Base-by-base conservation (phyloP, 371 early-diverging fungal species). In the Paraphysoderma sedebokerense region DNA sequence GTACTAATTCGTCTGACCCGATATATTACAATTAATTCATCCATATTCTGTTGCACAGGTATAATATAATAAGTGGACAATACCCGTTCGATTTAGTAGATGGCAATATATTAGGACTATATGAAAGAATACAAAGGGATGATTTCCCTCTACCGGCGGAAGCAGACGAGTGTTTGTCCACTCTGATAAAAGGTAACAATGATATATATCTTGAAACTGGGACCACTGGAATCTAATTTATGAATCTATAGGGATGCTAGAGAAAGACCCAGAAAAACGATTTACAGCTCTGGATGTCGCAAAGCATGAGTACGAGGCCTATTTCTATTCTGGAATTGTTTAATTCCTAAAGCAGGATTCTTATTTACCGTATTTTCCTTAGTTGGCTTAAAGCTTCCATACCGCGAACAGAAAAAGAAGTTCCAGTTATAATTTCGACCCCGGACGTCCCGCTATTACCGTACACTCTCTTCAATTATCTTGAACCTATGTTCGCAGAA, bases 1-100 rank as follows among this genome's bases (percentile, higher is more conserved):
- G 59, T 44, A 15, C 12, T 44, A 20, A n/a, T n/a, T n/a, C n/a
- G n/a, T n/a, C n/a, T n/a, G n/a, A n/a, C n/a, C n/a, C n/a, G 9
- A 2, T 38, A 27, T n/a, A 22, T n/a, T 38, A n/a, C 24, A 4
- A n/a, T 5, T 17, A 3, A 19, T 6, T n/a, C n/a, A n/a, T 12
- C 47, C 3, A 39, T 20, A 40, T 17, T 39, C 3, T 41, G 3
- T 46, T 2, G n/a, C 4, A 4, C 32, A 65, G 65, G 24, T 69
- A 57, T 49, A 60, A 72, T 49, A 67, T 72, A 66, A 28, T 69
- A 4, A 53, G 64, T 6, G 70, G 69, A 7, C 45, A 51, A 30
- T 61, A 59, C 41, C 72, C 72, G 12, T 72, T 72, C 46, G 69
- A 72, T 34, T 6, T 24, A 17, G 13, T 19, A 1, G 28, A 22